phyloP scores from a whole-genome alignment of 495 filamentous ascomycete species.

The Trypethelium eluteriae region DNA sequence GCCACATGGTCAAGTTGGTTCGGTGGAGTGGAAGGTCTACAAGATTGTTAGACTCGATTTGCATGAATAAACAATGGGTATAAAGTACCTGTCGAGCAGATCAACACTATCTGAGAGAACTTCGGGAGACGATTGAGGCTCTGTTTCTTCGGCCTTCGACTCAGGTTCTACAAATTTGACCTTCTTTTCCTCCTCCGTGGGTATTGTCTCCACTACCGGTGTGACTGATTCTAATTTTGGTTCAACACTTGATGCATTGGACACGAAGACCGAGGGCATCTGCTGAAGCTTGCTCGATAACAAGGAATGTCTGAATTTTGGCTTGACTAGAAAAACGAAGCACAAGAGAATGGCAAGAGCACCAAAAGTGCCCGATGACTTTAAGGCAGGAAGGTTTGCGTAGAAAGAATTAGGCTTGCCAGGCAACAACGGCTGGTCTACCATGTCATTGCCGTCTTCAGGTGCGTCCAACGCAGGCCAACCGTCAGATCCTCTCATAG shows the following conservation, averaged over 20 bases:
- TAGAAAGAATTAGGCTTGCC: constrained; percentile 9
- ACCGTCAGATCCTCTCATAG: neutral
- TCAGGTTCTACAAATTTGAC: neutral
- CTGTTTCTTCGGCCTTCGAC: neutral
- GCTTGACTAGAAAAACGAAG: neutral
- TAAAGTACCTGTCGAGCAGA: neutral
- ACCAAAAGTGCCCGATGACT: neutral
- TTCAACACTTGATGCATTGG: constrained; percentile 2
- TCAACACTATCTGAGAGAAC: neutral
- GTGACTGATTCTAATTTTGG: neutral
- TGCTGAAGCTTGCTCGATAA: neutral
- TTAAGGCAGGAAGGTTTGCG: neutral
- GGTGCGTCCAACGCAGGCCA: constrained; percentile 8
- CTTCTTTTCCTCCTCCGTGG: neutral
- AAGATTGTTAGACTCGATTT: neutral
- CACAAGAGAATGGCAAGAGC: neutral
- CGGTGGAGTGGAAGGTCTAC: constrained; percentile 4
- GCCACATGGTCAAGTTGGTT: neutral
- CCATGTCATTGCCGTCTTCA: neutral
- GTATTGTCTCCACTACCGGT: neutral
- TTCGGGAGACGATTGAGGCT: neutral
- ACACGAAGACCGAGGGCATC: neutral
- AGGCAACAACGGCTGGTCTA: constrained; percentile 1
- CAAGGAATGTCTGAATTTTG: neutral
- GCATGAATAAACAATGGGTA: neutral